These are phyloP conservation scores for Cadophora malorum DNA, from an alignment of 2,329 filamentous ascomycete species.

Conservation along the genomic window DNA sequence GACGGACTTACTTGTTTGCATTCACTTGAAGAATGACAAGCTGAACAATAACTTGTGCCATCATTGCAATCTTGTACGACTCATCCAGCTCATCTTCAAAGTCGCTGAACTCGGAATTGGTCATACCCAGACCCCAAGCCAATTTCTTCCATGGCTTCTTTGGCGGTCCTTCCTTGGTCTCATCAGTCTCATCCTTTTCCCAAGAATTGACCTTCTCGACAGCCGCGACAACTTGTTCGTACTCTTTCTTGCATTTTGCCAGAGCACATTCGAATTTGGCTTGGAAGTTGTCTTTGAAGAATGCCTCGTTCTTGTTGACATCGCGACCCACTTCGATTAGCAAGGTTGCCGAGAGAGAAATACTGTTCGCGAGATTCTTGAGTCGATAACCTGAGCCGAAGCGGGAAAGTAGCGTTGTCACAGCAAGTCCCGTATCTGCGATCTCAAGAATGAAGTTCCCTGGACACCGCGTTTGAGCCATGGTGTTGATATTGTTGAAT, in stretches of 20 bases:
- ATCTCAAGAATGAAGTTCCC: conserved; percentile 28
- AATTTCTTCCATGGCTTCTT: conserved; percentile 24
- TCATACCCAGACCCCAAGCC: conserved; percentile 21
- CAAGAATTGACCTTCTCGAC: conserved; percentile 23
- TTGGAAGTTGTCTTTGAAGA: conserved; percentile 28
- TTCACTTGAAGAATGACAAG: conserved; percentile 27
- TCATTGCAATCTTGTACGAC: conserved; percentile 7
- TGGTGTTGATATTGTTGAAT: not conserved
- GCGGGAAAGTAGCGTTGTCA: conserved; percentile 4
- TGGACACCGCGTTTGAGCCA: conserved; percentile 16
- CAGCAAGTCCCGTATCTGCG: conserved; percentile 15
- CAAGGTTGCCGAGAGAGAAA: conserved; percentile 24
- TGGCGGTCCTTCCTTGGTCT: not conserved
- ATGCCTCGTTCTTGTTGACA: conserved; percentile 21
- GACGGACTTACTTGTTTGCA: conserved; percentile 20
- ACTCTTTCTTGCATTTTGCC: conserved; percentile 24
- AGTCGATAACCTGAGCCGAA: conserved; percentile 9
- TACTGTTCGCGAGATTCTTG: conserved; percentile 13
- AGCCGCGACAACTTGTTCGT: conserved; percentile 12
- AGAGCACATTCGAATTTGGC: conserved; percentile 13
- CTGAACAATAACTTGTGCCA: conserved; percentile 23
- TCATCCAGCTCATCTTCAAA: conserved; percentile 20
- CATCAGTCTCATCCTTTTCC: conserved; percentile 19
- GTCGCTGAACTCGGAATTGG: conserved; percentile 7
- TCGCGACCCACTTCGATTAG: conserved; percentile 19